Conservation (phyloP, 2,329 filamentous ascomycete genomes). For the Pseudogymnoascus sp. region DNA sequence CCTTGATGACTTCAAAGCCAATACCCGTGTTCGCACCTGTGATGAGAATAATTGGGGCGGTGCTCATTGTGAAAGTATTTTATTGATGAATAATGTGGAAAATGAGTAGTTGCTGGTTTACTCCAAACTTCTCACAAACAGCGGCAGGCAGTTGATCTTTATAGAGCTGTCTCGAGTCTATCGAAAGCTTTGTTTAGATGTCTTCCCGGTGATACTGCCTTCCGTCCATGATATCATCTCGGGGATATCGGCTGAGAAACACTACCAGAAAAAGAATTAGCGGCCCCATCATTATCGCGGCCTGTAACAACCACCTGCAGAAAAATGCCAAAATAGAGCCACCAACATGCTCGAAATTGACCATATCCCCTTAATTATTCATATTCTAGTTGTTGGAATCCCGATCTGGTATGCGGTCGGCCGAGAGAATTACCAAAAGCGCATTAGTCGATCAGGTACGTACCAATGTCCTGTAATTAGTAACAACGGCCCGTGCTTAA, state of each 20-base stretch:
- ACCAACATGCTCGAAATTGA: background rate
- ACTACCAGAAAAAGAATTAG: background rate
- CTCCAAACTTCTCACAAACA: background rate
- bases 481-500: background rate
- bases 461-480: background rate
- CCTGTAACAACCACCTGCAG: background rate
- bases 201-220: background rate
- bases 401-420: background rate
- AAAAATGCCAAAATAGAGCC: background rate
- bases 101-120: background rate
- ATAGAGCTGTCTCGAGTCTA: background rate
- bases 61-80: background rate
- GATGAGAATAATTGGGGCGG: conserved; percentile 25
- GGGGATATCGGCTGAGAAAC: background rate
- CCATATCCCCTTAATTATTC: background rate
- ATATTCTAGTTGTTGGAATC: background rate
- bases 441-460: background rate
- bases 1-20: conserved; percentile 32
- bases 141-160: background rate
- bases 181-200: background rate
- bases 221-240: background rate
- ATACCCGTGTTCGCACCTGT: conserved; percentile 38
- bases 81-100: background rate
- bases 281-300: background rate
- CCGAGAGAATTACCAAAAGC: background rate